Evolutionary conservation across 176 grass and related monocot species (phyloP).

Genomic region (Paspalum notatum): DNA sequence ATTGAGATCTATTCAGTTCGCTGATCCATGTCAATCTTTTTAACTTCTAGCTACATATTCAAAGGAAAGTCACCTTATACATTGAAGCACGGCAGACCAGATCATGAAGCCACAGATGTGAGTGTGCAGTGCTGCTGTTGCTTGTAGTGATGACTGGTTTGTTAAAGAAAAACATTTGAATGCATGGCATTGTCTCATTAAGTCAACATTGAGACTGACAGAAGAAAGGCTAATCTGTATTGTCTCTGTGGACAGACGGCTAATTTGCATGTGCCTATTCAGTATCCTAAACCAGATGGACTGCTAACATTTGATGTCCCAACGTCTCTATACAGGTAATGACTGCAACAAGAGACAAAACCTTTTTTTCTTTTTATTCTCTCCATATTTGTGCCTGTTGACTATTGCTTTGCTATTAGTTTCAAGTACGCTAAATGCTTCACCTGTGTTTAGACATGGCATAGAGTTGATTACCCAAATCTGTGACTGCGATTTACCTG

Average conservation of each 20-base stretch:
- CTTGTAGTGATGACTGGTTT: slow-evolving; percentile 14
- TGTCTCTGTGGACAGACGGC: slow-evolving; percentile 54
- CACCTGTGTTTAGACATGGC: background rate
- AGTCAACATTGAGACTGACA: slow-evolving; percentile 26
- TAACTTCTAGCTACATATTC: slow-evolving; percentile 75
- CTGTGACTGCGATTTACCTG: background rate
- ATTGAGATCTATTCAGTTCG: slow-evolving; percentile 7
- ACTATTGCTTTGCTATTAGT: slow-evolving; percentile 3
- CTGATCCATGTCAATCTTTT: slow-evolving; percentile 34
- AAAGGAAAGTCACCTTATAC: slow-evolving; percentile 83
- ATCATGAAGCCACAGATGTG: slow-evolving; percentile 92
- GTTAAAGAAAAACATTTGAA: background rate
- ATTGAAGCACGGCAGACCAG: slow-evolving; percentile 88
- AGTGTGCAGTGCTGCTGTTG: slow-evolving; percentile 38
- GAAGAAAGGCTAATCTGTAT: slow-evolving; percentile 22
- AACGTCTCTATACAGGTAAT: slow-evolving; percentile 89
- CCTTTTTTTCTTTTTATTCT: background rate
- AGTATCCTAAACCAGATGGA: slow-evolving; percentile 87
- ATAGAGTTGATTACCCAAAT: background rate
- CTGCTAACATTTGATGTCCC: slow-evolving; percentile 87
- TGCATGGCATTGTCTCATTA: background rate
- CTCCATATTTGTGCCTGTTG: background rate
- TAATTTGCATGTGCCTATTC: slow-evolving; percentile 59
- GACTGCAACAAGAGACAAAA: background rate
- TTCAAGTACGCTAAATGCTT: background rate